Conservation (phyloP, 169 alveolate species). For the Fabrea salina region DNA sequence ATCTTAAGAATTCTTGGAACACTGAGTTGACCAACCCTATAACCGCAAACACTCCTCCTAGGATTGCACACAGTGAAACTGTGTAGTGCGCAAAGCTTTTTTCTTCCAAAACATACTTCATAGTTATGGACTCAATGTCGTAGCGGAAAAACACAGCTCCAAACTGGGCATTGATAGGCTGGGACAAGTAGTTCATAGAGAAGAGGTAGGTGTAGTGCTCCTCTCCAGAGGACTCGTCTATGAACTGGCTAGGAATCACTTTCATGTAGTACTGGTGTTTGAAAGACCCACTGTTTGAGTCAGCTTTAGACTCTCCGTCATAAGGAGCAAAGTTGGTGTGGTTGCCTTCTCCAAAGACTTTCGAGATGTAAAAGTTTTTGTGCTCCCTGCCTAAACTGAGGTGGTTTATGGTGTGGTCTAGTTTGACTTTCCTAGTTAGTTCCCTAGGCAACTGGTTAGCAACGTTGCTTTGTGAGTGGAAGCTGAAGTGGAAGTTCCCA, state of each 20-base stretch:
- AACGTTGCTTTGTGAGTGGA: slow-evolving; percentile 65
- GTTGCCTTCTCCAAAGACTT: slow-evolving; percentile 38
- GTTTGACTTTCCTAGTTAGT: slow-evolving; percentile 44
- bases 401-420: slow-evolving; percentile 75
- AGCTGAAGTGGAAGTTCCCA: slow-evolving; percentile 86
- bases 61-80: slow-evolving; percentile 63
- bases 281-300: slow-evolving; percentile 14
- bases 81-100: slow-evolving; percentile 46
- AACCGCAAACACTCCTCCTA: slow-evolving; percentile 79
- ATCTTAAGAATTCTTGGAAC: slow-evolving; percentile 44
- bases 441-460: background rate
- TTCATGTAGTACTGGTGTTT: slow-evolving; percentile 64
- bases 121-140: slow-evolving; percentile 66
- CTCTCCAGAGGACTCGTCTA: slow-evolving; percentile 30
- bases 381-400: slow-evolving; percentile 77
- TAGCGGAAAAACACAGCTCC: slow-evolving; percentile 60
- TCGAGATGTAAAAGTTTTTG: slow-evolving; percentile 39
- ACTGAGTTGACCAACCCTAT: slow-evolving; percentile 53
- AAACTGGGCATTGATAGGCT: slow-evolving; percentile 41
- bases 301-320: slow-evolving; percentile 1
- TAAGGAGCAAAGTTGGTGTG: slow-evolving; percentile 44
- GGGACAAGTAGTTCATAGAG: slow-evolving; percentile 46
- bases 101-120: slow-evolving; percentile 41
- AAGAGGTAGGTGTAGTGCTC: slow-evolving; percentile 51
- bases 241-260: slow-evolving; percentile 60